A percentile compares a stretch with the other conserved stretches of the same genome.
These are phyloP conservation scores for Ochromonas danica DNA, from an alignment of 108 stramenopile species.

Conservation along the genomic window DNA sequence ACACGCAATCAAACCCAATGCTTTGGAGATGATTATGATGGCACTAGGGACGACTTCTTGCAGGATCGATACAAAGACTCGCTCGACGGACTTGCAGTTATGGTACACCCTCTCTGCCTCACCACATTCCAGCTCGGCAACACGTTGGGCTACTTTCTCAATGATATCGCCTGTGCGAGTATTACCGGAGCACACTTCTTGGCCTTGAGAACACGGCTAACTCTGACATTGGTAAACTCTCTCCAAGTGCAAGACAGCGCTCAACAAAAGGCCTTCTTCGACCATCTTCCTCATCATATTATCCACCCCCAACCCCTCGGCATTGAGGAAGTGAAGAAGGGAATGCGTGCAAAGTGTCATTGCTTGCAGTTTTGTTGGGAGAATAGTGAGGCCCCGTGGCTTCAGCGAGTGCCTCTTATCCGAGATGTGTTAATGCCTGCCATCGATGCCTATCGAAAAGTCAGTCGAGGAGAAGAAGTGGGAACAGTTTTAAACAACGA, in stretches of 20 bases:
- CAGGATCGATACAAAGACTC: not conserved
- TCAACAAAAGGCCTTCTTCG: not conserved
- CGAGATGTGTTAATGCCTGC: not conserved
- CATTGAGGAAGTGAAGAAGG: not conserved
- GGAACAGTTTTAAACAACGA: not conserved
- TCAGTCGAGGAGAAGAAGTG: not conserved
- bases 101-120: slow-evolving; percentile 1
- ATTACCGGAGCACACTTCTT: slow-evolving; percentile 7
- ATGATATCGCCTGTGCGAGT: slow-evolving; percentile 8
- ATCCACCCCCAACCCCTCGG: not conserved
- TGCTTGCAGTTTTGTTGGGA: slow-evolving; percentile 25
- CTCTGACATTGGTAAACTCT: not conserved
- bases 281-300: not conserved
- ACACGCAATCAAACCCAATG: too few relatives aligned
- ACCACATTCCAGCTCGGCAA: slow-evolving; percentile 4
- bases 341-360: not conserved
- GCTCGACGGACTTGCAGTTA: not conserved
- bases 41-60: not conserved
- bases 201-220: not conserved
- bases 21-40: slow-evolving; percentile 25
- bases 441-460: not conserved
- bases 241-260: not conserved
- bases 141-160: slow-evolving; percentile 1
- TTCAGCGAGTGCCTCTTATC: not conserved
- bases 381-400: slow-evolving; percentile 11